Conservation (phyloP, 495 filamentous ascomycete genomes). For the Astrocystis sublimbata region DNA sequence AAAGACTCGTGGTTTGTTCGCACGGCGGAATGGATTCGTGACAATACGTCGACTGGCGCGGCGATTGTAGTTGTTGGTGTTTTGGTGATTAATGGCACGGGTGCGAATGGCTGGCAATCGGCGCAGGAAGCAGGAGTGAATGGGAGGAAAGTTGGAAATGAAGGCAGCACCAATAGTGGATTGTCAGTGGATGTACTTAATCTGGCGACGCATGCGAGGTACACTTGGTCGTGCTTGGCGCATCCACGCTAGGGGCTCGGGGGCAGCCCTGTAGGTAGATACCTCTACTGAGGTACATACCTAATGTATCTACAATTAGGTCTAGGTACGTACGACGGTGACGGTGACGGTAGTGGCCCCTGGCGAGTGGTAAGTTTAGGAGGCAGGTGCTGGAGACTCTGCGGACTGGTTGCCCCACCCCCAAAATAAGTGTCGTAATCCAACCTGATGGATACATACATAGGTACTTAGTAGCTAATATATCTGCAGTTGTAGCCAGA, state of each 20-base stretch:
- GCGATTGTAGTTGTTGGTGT: constrained; percentile 15
- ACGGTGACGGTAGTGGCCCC: too few species aligned
- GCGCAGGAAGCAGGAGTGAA: not conserved
- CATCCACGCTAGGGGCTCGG: not conserved
- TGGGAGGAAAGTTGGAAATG: constrained; percentile 16
- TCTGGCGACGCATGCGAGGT: not conserved
- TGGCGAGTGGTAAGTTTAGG: too few species aligned
- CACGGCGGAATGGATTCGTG: not conserved
- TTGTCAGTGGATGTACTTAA: not conserved
- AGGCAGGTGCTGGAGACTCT: too few species aligned
- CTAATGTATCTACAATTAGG: too few species aligned
- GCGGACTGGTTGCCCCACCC: too few species aligned
- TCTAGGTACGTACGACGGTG: too few species aligned
- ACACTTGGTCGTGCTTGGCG: not conserved
- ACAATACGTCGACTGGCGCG: not conserved
- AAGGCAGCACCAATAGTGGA: constrained; percentile 22
- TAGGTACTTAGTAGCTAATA: too few species aligned
- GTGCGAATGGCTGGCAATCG: constrained; percentile 18
- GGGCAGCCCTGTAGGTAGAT: too few species aligned
- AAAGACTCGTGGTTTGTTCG: not conserved
- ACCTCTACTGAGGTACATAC: too few species aligned
- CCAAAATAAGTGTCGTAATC: too few species aligned
- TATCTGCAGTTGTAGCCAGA: too few species aligned
- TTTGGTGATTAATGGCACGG: not conserved
- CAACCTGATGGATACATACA: too few species aligned